phyloP scores from a whole-genome alignment of 1,284 basidiomycete genomes.

The Heterobasidion parviporum region DNA sequence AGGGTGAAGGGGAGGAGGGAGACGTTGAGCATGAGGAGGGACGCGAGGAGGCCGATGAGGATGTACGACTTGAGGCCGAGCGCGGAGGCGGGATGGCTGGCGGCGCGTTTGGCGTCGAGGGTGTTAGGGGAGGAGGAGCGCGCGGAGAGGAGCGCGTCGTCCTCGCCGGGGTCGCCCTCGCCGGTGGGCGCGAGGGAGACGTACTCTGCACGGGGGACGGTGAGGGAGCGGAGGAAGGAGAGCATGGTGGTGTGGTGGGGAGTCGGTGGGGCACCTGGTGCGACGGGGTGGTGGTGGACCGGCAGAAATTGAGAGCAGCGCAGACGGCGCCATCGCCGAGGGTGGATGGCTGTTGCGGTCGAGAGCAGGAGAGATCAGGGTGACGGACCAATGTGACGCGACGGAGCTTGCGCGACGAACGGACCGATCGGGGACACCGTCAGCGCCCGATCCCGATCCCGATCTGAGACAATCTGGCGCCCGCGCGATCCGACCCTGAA shows the following conservation, averaged over 20 bases:
- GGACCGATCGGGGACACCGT: no score
- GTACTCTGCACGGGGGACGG: neutral
- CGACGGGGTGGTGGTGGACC: no score
- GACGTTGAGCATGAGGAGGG: neutral
- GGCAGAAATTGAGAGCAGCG: no score
- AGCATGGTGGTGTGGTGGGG: neutral
- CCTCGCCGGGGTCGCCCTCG: neutral
- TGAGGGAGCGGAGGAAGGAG: neutral
- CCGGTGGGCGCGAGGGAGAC: neutral
- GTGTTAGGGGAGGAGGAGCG: neutral
- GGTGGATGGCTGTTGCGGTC: no score
- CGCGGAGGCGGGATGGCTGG: neutral
- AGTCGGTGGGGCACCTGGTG: no score
- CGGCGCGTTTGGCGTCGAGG: neutral
- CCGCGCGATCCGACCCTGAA: no score
- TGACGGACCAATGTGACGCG: no score
- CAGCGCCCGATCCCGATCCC: no score
- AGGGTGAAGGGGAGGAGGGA: neutral
- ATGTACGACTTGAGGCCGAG: neutral
- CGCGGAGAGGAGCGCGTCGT: neutral
- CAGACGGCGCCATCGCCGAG: no score
- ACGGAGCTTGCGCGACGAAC: no score
- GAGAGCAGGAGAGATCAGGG: no score
- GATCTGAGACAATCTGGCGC: no score
- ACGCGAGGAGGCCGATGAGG: neutral